Evolutionary conservation across 2,329 filamentous ascomycete species (phyloP).

Genomic region (Neocucurbitaria cava): DNA sequence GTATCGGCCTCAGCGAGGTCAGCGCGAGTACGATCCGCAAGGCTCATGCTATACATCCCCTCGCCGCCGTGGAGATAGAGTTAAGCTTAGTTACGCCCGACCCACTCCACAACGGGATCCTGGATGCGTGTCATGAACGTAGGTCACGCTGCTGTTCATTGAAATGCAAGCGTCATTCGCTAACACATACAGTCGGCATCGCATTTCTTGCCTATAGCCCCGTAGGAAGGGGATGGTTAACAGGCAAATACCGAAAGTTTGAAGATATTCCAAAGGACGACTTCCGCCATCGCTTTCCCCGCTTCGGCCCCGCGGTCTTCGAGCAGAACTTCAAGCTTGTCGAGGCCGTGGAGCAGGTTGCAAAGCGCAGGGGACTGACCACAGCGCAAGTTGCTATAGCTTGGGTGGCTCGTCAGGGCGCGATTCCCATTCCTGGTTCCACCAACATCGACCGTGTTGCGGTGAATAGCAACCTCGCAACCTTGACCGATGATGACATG

Average conservation of each 20-base stretch:
- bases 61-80: conserved; percentile 64
- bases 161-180: background rate
- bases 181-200: conserved; percentile 56
- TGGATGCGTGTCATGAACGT: conserved; percentile 59
- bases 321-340: conserved; percentile 68
- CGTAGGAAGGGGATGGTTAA: conserved; percentile 63
- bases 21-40: conserved; percentile 50
- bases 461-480: conserved; percentile 64
- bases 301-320: conserved; percentile 69
- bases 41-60: conserved; percentile 57
- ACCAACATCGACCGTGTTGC: conserved; percentile 60
- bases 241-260: conserved; percentile 46
- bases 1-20: conserved; percentile 50
- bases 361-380: conserved; percentile 63
- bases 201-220: conserved; percentile 71
- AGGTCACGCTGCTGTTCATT: background rate
- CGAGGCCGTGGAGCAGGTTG: conserved; percentile 64
- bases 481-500: background rate
- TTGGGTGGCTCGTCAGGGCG: conserved; percentile 63
- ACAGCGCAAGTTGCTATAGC: conserved; percentile 68
- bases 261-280: conserved; percentile 64
- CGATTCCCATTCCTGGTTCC: conserved; percentile 71
- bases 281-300: conserved; percentile 55
- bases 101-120: conserved; percentile 62
- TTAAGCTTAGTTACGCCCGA: conserved; percentile 61